Base-by-base conservation (phyloP, 441 rosid genomes). In the Croton setiger region DNA sequence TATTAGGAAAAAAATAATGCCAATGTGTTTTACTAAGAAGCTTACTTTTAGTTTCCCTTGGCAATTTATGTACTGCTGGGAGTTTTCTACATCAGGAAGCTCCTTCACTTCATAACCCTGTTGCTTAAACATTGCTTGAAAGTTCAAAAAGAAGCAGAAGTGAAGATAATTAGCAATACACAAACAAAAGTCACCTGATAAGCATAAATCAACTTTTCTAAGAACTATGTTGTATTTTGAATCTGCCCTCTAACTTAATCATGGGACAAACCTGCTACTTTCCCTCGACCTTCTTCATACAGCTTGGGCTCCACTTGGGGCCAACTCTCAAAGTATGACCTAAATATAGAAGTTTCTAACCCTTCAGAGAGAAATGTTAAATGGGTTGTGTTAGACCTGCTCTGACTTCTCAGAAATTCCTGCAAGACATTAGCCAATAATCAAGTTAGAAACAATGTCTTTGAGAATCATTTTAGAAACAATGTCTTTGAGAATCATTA, bases 241-340 rank as follows among this genome's bases (percentile, higher is more conserved):
- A 15, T 43, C 43, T 60, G 56, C 41, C 59, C 20, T 51, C 52
- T 35, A 64, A 72, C 49, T 66, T 75, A 18, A 18, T 60, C 17
- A 18, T 66, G 23, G 51, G 71, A 75, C 82, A 47, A 61, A 93
- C 98, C 98, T 84, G 98, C 98, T 70, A 93, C 98, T 89, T 89
- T 91, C 75, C 81, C 96, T 79, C 97, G 83, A 66, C 98, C 98
- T 70, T 91, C 96, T 62, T 91, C 93, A 75, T 86, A 89, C 63
- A 93, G 82, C 63, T 80, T 87, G 67, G 86, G 75, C 62, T 91
- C 90, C 48, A 68, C 78, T 69, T 85, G 81, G 66, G 96, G 91
- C 98, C 97, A 91, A 54, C 83, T 74, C 63, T 80, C 80, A 75
- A 93, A 93, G 77, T 86, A 75, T 65, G 96, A 93, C 74, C 82